These are phyloP conservation scores for Exophiala sp. DNA, from an alignment of 2,329 filamentous ascomycete genomes.

Conservation along the genomic window DNA sequence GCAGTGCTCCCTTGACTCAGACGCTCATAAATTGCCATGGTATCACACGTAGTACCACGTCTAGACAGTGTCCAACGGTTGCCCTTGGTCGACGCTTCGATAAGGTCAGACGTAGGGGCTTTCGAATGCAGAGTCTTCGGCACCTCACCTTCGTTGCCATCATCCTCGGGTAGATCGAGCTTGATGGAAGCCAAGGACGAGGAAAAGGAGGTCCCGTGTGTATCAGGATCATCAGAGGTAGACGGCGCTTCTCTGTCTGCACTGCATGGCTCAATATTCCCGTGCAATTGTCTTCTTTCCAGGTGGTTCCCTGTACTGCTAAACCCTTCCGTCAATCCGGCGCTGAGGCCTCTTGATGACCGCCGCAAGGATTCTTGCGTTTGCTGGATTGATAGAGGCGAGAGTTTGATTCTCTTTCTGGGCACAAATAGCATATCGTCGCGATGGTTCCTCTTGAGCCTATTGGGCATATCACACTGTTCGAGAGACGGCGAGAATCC, in stretches of 20 bases:
- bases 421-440: slow-evolving; percentile 4
- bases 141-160: neutral
- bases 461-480: neutral
- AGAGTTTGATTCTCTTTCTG: slow-evolving; percentile 2
- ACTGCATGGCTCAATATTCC: neutral
- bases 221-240: neutral
- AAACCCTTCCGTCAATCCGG: neutral
- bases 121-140: neutral
- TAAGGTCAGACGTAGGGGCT: neutral
- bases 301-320: neutral
- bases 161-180: neutral
- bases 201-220: neutral
- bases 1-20: neutral
- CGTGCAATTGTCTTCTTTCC: neutral
- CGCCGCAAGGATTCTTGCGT: slow-evolving; percentile 1
- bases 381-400: neutral
- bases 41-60: neutral
- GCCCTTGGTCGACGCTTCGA: neutral
- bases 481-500: neutral
- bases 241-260: neutral
- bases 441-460: slow-evolving; percentile 2
- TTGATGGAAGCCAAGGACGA: neutral
- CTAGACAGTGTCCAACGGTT: neutral
- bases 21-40: neutral
- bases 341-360: neutral